Evolutionary conservation across 2,329 filamentous ascomycete species (phyloP), one percentile per base, ranked within the genome.

Genomic region (Fusarium subglutinans): DNA sequence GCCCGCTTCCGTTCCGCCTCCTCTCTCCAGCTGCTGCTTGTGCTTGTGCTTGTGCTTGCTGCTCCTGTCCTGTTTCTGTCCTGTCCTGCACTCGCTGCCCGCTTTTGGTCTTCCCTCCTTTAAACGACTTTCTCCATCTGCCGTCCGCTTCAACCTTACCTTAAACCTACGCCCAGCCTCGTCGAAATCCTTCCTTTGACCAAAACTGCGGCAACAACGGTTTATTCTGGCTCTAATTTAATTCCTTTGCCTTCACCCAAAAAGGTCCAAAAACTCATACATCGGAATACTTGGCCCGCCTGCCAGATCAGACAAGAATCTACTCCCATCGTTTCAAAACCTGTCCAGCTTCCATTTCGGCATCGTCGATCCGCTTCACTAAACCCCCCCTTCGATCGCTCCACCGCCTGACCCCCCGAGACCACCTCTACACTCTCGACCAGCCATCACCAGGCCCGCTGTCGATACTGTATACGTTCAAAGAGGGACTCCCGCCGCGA

Each of bases 341-440:
- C 51, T n/a, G 51, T 51, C 51, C 51, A 55, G 51, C 24, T 55
- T 58, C 28, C 26, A 48, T n/a, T 50, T 59, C 66, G 53, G 62
- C 69, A 67, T 75, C 64, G 62, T 68, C 72, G 75, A 76, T 76
- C 71, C 62, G 72, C 65, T 74, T 63, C 66, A 66, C 60, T 68
- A 22, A 70, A 44, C 41, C 70, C 72, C 71, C 75, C 75, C 76
- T 75, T 77, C 69, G 73, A 76, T 70, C 63, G 76, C 75, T 77
- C 76, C 75, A 77, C 76, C 76, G 75, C 76, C 76, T 66, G 75
- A 69, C 63, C 69, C 22, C 22, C 66, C 66, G 61, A 75, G 67
- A 75, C 74, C 66, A 58, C 70, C 64, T 60, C 55, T 70, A 53
- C 47, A 58, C 44, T 64, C 35, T 44, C 28, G 22, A 69, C 66